phyloP scores from a whole-genome alignment of 73 alveolate species.

The Paramecium octaurelia region DNA sequence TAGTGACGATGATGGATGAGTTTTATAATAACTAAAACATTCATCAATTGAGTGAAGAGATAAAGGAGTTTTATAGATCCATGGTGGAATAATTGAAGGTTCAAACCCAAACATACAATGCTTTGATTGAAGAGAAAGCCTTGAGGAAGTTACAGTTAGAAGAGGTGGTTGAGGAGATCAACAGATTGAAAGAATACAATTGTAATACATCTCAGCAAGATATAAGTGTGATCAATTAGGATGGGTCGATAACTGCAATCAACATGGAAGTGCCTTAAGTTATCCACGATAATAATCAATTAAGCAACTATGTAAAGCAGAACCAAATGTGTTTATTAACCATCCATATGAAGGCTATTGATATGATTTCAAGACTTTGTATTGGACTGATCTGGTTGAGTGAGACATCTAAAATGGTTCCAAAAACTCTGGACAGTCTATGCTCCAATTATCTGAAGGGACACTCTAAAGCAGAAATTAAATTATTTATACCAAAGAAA shows the following conservation, averaged over 20 bases:
- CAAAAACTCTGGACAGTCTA: neutral
- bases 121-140: slow-evolving; percentile 3
- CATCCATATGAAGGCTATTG: slow-evolving; percentile 7
- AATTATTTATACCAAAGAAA: neutral
- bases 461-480: neutral
- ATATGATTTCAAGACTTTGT: neutral
- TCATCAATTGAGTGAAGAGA: neutral
- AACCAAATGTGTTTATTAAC: neutral
- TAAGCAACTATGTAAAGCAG: neutral
- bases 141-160: neutral
- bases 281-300: neutral
- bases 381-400: neutral
- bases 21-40: neutral
- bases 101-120: neutral
- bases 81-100: neutral
- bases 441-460: neutral
- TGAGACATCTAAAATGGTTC: slow-evolving; percentile 18
- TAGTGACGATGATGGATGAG: slow-evolving; percentile 29
- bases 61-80: neutral
- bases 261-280: neutral
- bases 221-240: neutral
- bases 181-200: neutral
- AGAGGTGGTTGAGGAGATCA: neutral
- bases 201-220: neutral
- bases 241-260: neutral